These are phyloP conservation scores for Arthrinium phaeospermum DNA, from an alignment of 2,329 filamentous ascomycete genomes.

Conservation along the genomic window DNA sequence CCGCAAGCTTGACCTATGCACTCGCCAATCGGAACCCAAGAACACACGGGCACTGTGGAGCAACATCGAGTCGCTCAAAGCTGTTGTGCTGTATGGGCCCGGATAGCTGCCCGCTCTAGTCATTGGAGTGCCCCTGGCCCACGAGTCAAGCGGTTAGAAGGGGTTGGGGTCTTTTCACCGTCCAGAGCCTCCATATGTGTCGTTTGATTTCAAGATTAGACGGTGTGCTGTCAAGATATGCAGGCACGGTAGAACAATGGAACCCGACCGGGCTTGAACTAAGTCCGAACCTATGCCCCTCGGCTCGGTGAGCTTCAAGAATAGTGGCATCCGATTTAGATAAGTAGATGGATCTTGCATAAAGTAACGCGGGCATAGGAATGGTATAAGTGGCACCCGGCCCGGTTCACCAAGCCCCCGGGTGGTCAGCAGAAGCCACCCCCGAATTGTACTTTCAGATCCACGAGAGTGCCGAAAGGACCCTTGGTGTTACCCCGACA, in stretches of 20 bases:
- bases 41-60: neutral
- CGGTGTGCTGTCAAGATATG: neutral
- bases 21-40: neutral
- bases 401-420: neutral
- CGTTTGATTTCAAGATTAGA: neutral
- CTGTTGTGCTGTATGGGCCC: neutral
- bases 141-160: neutral
- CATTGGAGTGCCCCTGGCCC: neutral
- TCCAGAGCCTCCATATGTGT: neutral
- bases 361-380: neutral
- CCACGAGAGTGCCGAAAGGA: neutral
- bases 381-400: neutral
- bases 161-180: neutral
- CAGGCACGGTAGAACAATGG: neutral
- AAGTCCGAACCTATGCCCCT: neutral
- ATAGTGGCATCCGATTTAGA: no score
- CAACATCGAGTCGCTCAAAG: neutral
- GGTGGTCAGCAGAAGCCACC: neutral
- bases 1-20: neutral
- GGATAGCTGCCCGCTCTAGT: neutral
- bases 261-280: neutral
- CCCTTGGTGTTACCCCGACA: neutral
- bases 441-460: neutral
- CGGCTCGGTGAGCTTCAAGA: neutral
- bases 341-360: neutral